These are phyloP conservation scores for Flaveria floridana DNA, from an alignment of 140 eudicot species.

Conservation along the genomic window DNA sequence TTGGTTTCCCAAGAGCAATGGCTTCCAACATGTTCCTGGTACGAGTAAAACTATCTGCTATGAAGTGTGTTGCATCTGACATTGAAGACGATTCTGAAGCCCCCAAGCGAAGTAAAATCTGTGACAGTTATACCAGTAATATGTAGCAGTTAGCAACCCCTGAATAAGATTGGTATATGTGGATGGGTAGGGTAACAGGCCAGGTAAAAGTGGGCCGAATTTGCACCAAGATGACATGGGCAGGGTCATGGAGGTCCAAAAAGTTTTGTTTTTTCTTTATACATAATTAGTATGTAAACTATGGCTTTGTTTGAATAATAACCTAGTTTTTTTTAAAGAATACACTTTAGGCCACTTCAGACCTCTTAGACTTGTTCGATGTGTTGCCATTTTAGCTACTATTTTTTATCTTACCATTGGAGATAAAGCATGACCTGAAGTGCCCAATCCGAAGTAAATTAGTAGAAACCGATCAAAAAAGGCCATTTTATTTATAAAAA, in stretches of 20 bases:
- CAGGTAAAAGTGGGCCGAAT: background rate
- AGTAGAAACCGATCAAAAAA: too few relatives aligned
- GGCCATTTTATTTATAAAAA: background rate
- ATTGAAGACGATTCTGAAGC: slow-evolving; percentile 62
- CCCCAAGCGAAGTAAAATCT: slow-evolving; percentile 72
- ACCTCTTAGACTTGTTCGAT: background rate
- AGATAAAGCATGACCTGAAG: too few relatives aligned
- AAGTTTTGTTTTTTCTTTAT: background rate
- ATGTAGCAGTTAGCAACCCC: slow-evolving; percentile 17
- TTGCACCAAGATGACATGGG: background rate
- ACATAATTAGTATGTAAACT: background rate
- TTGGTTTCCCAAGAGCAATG: slow-evolving; percentile 83
- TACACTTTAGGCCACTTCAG: background rate
- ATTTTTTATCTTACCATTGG: background rate
- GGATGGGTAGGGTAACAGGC: background rate
- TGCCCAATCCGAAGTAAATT: too few relatives aligned
- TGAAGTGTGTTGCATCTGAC: slow-evolving; percentile 84
- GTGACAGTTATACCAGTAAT: slow-evolving; percentile 19
- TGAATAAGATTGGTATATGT: background rate
- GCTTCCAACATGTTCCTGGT: slow-evolving; percentile 97
- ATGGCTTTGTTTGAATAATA: background rate
- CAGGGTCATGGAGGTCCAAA: background rate
- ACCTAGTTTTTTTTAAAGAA: background rate
- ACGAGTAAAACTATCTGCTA: slow-evolving; percentile 82
- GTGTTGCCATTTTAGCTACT: background rate